Conservation (phyloP, 2,329 filamentous ascomycete species). For the Delphinella strobiligena region DNA sequence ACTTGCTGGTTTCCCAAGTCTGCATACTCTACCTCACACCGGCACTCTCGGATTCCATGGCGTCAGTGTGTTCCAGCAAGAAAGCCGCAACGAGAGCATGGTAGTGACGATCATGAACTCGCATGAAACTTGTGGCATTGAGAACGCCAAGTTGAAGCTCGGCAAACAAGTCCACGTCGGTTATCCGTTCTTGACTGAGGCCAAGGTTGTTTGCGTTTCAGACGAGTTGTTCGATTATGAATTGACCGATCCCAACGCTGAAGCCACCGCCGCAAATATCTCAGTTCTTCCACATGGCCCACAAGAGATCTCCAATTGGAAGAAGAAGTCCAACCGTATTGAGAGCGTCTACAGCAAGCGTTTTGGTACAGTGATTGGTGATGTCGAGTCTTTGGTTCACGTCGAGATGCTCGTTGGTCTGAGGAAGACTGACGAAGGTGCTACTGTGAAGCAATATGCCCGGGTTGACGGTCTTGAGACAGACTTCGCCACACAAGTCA, state of each 20-base stretch:
- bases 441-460: constrained; percentile 85
- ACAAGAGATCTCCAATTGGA: constrained; percentile 69
- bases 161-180: constrained; percentile 82
- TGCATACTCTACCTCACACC: constrained; percentile 75
- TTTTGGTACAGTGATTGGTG: constrained; percentile 73
- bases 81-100: constrained; percentile 95
- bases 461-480: constrained; percentile 74
- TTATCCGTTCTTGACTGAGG: constrained; percentile 92
- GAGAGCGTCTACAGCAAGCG: constrained; percentile 85
- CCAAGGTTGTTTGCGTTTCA: constrained; percentile 75
- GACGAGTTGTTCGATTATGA: constrained; percentile 90
- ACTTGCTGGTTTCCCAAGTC: constrained; percentile 84
- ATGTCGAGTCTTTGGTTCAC: constrained; percentile 78
- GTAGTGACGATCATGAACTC: constrained; percentile 72
- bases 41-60: constrained; percentile 77
- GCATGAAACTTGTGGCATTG: constrained; percentile 56
- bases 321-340: constrained; percentile 70
- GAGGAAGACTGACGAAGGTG: constrained; percentile 78
- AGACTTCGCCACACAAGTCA: constrained; percentile 79
- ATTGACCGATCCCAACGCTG: constrained; percentile 42
- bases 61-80: constrained; percentile 88
- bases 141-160: constrained; percentile 64
- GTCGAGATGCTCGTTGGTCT: constrained; percentile 91
- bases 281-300: constrained; percentile 59
- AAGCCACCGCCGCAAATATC: constrained; percentile 35